These are phyloP conservation scores for Tuber indicum DNA, from an alignment of 495 filamentous ascomycete genomes.

Conservation along the genomic window DNA sequence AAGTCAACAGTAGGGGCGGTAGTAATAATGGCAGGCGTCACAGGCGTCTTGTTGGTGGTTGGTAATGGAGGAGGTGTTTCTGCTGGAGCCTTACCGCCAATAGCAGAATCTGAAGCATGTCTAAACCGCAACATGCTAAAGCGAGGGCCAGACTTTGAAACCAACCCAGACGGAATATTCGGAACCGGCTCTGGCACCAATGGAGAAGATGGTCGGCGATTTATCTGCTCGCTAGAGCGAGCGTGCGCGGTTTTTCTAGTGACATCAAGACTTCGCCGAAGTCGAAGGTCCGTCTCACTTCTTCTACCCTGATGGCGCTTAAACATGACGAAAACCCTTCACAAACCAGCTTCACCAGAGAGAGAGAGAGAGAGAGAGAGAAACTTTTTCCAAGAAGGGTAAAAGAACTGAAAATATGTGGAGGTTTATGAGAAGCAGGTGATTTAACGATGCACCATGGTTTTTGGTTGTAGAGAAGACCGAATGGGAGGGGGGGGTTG, in stretches of 20 bases:
- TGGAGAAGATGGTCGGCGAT: conserved; percentile 41
- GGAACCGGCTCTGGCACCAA: conserved; percentile 32
- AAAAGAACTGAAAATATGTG: background rate
- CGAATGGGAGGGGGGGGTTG: background rate
- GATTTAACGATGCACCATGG: background rate
- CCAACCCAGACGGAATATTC: conserved; percentile 19
- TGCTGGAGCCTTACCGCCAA: conserved; percentile 69
- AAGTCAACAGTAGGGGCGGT: conserved; percentile 77
- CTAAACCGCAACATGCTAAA: conserved; percentile 88
- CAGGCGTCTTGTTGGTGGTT: conserved; percentile 27
- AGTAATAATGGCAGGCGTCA: conserved; percentile 85
- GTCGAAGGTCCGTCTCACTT: conserved; percentile 39
- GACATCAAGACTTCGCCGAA: conserved; percentile 37
- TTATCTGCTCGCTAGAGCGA: conserved; percentile 46
- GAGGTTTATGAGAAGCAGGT: background rate
- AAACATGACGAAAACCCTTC: conserved; percentile 33
- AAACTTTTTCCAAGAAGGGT: background rate
- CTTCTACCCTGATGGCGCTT: conserved; percentile 39
- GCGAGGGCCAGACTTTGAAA: conserved; percentile 45
- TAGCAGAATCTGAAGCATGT: conserved; percentile 88
- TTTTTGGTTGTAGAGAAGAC: background rate
- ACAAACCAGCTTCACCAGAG: conserved; percentile 9
- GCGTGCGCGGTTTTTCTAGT: conserved; percentile 38
- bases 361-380: conserved; percentile 2
- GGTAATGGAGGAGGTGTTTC: conserved; percentile 45